Evolutionary conservation across 129 eudicot species (phyloP).

Genomic region (Chrysanthemum lavandulifolium): DNA sequence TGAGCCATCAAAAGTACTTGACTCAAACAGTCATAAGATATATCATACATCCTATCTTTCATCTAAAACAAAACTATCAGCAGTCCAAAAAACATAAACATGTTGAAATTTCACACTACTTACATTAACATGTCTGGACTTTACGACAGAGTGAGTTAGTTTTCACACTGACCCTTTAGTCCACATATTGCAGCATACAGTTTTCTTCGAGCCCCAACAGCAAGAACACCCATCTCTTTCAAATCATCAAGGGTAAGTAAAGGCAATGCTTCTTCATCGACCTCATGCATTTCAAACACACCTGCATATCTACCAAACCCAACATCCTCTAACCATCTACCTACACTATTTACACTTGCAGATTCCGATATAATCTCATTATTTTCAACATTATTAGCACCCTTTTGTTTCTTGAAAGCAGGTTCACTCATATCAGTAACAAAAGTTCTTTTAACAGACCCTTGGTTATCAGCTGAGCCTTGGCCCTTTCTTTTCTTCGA

Average conservation of each 20-base stretch:
- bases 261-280: conserved; percentile 54
- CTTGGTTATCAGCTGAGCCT: conserved; percentile 29
- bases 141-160: conserved; percentile 10
- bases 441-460: conserved; percentile 28
- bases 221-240: conserved; percentile 57
- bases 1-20: background rate
- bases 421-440: conserved; percentile 18
- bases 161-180: conserved; percentile 19
- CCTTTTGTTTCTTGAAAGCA: conserved; percentile 27
- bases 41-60: background rate
- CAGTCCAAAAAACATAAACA: conserved; percentile 26
- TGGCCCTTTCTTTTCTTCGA: background rate
- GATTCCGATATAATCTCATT: conserved; percentile 25
- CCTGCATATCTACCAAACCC: conserved; percentile 48
- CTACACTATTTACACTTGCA: conserved; percentile 29
- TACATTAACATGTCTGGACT: conserved; percentile 28
- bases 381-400: conserved; percentile 15
- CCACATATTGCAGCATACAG: conserved; percentile 47
- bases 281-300: conserved; percentile 54
- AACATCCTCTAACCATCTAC: conserved; percentile 46
- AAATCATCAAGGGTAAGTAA: conserved; percentile 53
- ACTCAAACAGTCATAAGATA: conserved; percentile 7
- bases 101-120: conserved; percentile 26
- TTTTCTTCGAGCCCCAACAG: conserved; percentile 56
- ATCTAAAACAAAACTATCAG: conserved; percentile 25